Evolutionary conservation across 2,329 filamentous ascomycete genomes (phyloP), one percentile per base, ranked within the genome.

Genomic region (Pseudofabraea citricarpa): DNA sequence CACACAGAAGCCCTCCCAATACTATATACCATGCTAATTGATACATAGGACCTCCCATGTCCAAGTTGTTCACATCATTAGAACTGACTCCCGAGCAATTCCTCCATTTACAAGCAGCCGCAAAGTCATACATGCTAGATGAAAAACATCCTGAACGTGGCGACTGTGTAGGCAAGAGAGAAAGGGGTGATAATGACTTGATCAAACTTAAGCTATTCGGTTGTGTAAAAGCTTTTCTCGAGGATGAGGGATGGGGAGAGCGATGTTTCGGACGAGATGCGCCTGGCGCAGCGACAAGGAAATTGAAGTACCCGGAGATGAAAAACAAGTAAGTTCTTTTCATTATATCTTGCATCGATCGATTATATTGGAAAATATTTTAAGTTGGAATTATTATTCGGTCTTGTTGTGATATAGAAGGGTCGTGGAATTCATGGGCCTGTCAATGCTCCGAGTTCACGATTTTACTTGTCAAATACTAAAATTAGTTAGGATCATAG

Each of bases 111-210:
- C 57, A 61, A 48, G 50, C 51, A 19, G 33, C 16, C 6, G 59
- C 57, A n/a, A 63, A 62, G 44, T 18, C 36, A 3, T 63, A 55
- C 36, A 62, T 63, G 59, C 45, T 62, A 21, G 57, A 62, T 36
- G 41, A 47, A 18, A 39, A 40, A n/a, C 44, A 58, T 35, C 58
- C 56, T 7, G 58, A 63, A 35, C 46, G 60, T 46, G 45, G 43
- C 15, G 52, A 55, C 4, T 56, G 49, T 29, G 52, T 62, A 15
- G 60, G 56, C 18, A 51, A 20, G 10, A 54, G 48, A 37, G 40
- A 38, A n/a, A 49, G 40, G 20, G 51, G 46, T 10, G 54, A 59
- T 32, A 54, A 44, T 6, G 57, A 57, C 43, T 47, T 59, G 44
- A 48, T 48, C 4, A 61, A 56, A 42, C 43, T 60, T 6, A 59